Conservation (phyloP, 2,329 filamentous ascomycete genomes). For the Neofusicoccum umdonicola region DNA sequence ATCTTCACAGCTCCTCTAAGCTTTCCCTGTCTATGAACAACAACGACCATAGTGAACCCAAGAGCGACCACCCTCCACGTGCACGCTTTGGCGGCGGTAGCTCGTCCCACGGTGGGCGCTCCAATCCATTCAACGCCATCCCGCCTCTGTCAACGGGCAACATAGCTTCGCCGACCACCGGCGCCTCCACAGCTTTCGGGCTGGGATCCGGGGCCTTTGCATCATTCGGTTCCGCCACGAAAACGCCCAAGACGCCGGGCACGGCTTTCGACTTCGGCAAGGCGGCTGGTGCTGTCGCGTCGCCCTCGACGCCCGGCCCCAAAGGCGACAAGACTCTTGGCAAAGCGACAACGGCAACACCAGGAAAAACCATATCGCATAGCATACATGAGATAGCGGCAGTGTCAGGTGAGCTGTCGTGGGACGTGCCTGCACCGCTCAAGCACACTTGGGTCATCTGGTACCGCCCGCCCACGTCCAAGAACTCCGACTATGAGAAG, state of each 20-base stretch:
- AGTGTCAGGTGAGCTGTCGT: constrained; percentile 42
- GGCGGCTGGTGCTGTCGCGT: constrained; percentile 44
- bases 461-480: constrained; percentile 94
- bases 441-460: constrained; percentile 93
- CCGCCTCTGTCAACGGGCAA: constrained; percentile 65
- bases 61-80: constrained; percentile 57
- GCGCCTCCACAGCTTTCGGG: constrained; percentile 85
- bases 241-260: constrained; percentile 82
- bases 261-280: constrained; percentile 76
- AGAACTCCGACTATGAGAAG: constrained; percentile 98
- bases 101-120: constrained; percentile 69
- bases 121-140: constrained; percentile 76
- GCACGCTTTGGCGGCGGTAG: constrained; percentile 70
- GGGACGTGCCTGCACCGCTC: constrained; percentile 53
- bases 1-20: constrained; percentile 70
- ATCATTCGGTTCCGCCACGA: constrained; percentile 78
- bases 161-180: constrained; percentile 71
- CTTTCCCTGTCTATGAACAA: constrained; percentile 81
- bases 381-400: constrained; percentile 30
- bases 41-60: constrained; percentile 50
- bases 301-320: constrained; percentile 59
- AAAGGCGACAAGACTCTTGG: constrained; percentile 55
- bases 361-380: background rate
- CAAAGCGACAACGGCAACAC: constrained; percentile 15
- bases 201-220: constrained; percentile 94